Base-by-base conservation (phyloP, 306 rosid species). In the Cucumis melo region DNA sequence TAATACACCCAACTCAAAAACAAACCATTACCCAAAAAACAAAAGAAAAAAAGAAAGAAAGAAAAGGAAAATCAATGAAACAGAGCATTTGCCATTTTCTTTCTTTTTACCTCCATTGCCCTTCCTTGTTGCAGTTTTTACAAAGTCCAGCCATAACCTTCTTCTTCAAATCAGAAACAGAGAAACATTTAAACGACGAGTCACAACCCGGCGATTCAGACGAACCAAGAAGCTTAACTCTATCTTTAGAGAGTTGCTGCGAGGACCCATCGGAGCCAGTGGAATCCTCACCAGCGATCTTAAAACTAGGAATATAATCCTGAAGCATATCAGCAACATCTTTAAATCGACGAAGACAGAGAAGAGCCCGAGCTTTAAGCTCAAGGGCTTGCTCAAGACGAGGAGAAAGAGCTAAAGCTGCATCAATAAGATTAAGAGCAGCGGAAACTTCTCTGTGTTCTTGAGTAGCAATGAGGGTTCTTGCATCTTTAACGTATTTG, bases 241-340 rank as follows among this genome's bases (percentile, higher is more conserved):
- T 89, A 24, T 94, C 98, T 48, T 87, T 85, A 0, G 92, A 91
- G 5, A 85, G 84, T 6, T 75, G 86, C 78, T 89, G 96, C 6
- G 96, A 89, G 1, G 89, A 87, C 41, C 70, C 75, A 34, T 87
- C 93, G 15, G 92, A 85, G 17, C 88, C 81, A 0, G 85, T 74
- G 1, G 91, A 85, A 41, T 92, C 96, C 2, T 92, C 97, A 66
- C 62, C 82, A 1, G 88, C 77, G 74, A 92, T 88, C 81, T 87
- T 92, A 19, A 95, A 86, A 83, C 98, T 95, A 0, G 99, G 99
- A 84, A 95, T 90, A 84, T 86, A 90, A 74, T 92, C 99, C 75
- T 95, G 99, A 15, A 95, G 97, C 98, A 95, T 89, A 79, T 92
- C 83, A 2, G 98, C 98, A 0, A 95, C 96, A 19, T 95, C 98